Base-by-base conservation (phyloP, 2,329 filamentous ascomycete species). In the Ophiostoma triangulosporum region DNA sequence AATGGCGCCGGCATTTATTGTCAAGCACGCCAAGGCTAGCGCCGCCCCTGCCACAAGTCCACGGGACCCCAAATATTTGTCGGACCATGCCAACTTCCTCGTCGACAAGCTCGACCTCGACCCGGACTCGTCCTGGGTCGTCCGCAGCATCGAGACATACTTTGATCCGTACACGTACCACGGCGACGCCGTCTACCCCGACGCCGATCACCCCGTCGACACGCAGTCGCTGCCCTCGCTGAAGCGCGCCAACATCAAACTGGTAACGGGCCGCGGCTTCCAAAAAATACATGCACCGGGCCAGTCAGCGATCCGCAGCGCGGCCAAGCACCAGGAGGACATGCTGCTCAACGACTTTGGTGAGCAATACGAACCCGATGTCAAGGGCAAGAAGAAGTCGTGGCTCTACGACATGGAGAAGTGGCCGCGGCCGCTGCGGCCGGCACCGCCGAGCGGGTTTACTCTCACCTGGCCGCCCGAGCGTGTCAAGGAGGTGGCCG, bases 81-180 rank as follows among this genome's bases (percentile, higher is more conserved):
- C 57, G 9, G 43, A 48, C 6, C 65, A 63, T 36, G 54, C 65
- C 22, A 56, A 57, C 50, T 57, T 59, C 12, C 57, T 66, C 4
- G 59, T 58, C 17, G 57, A 58, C 43, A 59, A 58, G n/a, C 58
- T 64, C 56, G 52, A 53, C 6, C 59, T 66, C 22, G 58, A 60
- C 12, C 54, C 57, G 11, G 57, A 64, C 7, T 48, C 65, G 5
- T 52, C 60, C 20, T 50, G 64, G 27, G 52, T 55, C 11, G 17
- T 43, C 17, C 50, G 50, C 31, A 24, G 49, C 22, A 36, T 55
- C 35, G 17, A 50, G 38, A 40, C 48, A 7, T 14, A 35, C 20
- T 52, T 45, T 17, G 48, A 52, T 32, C 26, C 12, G 12, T 9
- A 52, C n/a, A 40, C 29, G 4, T 45, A 27, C 36, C 20, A 46